Percentiles rank a stretch among this genome's conserved stretches.
These are phyloP conservation scores for Penicillium crystallinum DNA, from an alignment of 495 filamentous ascomycete species.

Conservation along the genomic window DNA sequence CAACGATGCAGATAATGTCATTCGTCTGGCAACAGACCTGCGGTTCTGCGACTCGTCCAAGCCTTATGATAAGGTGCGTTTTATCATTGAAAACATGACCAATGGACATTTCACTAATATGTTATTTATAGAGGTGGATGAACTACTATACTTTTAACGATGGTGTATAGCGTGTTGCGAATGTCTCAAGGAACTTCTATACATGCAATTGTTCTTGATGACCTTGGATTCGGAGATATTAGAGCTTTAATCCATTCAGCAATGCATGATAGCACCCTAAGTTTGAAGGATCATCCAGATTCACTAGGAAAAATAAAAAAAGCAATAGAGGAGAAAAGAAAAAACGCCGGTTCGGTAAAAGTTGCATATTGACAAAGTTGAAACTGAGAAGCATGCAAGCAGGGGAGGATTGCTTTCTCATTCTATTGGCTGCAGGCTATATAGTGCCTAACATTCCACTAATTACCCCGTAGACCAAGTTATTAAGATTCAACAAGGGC, in stretches of 20 bases:
- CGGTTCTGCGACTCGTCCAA: constrained; percentile 49
- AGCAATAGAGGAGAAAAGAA: no score
- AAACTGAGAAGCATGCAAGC: not conserved
- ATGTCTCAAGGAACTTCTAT: not conserved
- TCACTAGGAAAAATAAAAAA: no score
- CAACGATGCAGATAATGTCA: constrained; percentile 49
- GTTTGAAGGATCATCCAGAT: no score
- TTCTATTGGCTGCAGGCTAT: constrained; percentile 5
- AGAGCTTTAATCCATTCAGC: no score
- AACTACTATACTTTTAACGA: constrained; percentile 33
- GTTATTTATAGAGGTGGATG: constrained; percentile 32
- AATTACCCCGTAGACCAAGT: constrained; percentile 8
- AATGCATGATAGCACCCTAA: no score
- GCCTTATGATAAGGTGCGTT: constrained; percentile 42
- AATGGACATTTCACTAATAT: not conserved
- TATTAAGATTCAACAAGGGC: constrained; percentile 14
- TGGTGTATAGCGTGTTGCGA: constrained; percentile 21
- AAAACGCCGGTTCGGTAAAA: not conserved
- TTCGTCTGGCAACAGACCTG: constrained; percentile 53
- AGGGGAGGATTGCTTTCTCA: constrained; percentile 5
- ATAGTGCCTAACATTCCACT: not conserved
- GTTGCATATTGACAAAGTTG: not conserved
- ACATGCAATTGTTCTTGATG: not conserved
- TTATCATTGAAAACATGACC: not conserved
- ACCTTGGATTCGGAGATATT: no score